phyloP scores from a whole-genome alignment of 2,329 filamentous ascomycete species.

The Pyrenophora tritici-repentis region DNA sequence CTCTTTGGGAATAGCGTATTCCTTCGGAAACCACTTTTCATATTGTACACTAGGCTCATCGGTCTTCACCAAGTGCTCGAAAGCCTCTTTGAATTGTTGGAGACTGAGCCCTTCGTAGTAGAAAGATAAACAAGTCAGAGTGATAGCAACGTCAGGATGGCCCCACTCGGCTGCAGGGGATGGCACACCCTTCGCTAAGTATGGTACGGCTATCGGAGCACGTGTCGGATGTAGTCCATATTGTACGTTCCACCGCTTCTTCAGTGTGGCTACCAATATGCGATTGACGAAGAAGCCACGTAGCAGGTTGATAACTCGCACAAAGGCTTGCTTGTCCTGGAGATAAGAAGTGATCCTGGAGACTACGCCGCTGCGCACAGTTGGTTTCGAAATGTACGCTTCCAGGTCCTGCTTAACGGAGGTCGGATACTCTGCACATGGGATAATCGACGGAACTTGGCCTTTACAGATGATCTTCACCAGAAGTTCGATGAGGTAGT shows the following conservation, averaged over 20 bases:
- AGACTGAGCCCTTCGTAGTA: conserved; percentile 64
- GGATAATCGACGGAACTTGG: conserved; percentile 28
- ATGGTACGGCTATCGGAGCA: conserved; percentile 67
- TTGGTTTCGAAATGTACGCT: conserved; percentile 40
- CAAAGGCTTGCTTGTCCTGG: conserved; percentile 49
- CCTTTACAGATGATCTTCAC: conserved; percentile 42
- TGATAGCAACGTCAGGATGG: conserved; percentile 63
- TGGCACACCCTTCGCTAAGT: conserved; percentile 66
- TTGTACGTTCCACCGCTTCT: conserved; percentile 70
- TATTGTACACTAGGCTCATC: conserved; percentile 65
- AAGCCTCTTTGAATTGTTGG: conserved; percentile 56
- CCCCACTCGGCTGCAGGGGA: conserved; percentile 68
- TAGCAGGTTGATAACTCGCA: conserved; percentile 58
- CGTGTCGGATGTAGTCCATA: conserved; percentile 57
- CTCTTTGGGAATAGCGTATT: conserved; percentile 49
- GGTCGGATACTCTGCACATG: conserved; percentile 27
- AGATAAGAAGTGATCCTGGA: conserved; percentile 37
- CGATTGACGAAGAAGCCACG: conserved; percentile 66
- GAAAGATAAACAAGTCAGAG: conserved; percentile 58
- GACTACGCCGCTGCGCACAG: conserved; percentile 17
- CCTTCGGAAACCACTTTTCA: conserved; percentile 57
- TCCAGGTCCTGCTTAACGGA: conserved; percentile 30
- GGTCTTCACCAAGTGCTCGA: conserved; percentile 59
- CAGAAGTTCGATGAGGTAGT: conserved; percentile 34
- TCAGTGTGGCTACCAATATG: conserved; percentile 63